Evolutionary conservation across 2,329 filamentous ascomycete species (phyloP).

Genomic region (Clathrospora elynae): DNA sequence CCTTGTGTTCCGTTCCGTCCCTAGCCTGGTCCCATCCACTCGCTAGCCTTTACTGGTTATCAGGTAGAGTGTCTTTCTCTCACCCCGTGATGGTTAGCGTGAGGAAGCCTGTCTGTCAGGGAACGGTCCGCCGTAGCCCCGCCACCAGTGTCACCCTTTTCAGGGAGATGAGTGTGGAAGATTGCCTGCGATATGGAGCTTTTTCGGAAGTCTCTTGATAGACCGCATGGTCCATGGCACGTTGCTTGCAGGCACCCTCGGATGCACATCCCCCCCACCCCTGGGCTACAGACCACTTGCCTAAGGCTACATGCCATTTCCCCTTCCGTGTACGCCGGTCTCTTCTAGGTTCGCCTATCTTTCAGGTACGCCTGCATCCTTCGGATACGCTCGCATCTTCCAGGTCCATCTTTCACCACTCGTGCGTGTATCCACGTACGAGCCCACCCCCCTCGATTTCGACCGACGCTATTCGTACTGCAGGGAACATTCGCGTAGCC

Average conservation of each 20-base stretch:
- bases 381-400: slow-evolving; percentile 5
- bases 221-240: slow-evolving; percentile 33
- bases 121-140: slow-evolving; percentile 20
- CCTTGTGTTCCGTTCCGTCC: slow-evolving; percentile 10
- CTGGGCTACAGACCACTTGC: slow-evolving; percentile 7
- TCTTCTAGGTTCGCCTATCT: slow-evolving; percentile 11
- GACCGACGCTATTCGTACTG: slow-evolving; percentile 18
- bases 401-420: slow-evolving; percentile 8
- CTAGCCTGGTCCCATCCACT: slow-evolving; percentile 1
- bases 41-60: slow-evolving; percentile 12
- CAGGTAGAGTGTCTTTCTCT: slow-evolving; percentile 24
- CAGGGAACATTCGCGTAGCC: slow-evolving; percentile 24
- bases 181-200: slow-evolving; percentile 32
- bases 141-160: slow-evolving; percentile 32
- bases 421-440: neutral
- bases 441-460: neutral
- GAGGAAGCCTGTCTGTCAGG: slow-evolving; percentile 29
- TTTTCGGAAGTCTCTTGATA: slow-evolving; percentile 21
- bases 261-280: slow-evolving; percentile 16
- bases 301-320: slow-evolving; percentile 7
- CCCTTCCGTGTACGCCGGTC: slow-evolving; percentile 9
- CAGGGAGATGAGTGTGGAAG: slow-evolving; percentile 31
- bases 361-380: slow-evolving; percentile 17
- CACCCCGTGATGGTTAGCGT: slow-evolving; percentile 24
- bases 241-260: slow-evolving; percentile 27